phyloP scores from a whole-genome alignment of 306 rosid species.

The Vicia faba region DNA sequence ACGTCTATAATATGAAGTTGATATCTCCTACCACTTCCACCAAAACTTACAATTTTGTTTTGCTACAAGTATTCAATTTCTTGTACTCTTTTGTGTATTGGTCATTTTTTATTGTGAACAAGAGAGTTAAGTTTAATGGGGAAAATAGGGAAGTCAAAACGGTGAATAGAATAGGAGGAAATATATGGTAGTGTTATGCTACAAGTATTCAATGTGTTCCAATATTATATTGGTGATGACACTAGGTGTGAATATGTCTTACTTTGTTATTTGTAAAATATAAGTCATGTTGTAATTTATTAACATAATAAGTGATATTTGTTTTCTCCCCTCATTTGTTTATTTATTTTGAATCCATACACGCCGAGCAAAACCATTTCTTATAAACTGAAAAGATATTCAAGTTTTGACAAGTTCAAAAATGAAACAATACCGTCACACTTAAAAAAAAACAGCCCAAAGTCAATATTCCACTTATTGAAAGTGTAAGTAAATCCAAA shows the following conservation, averaged over 20 bases:
- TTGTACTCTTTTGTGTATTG: background rate
- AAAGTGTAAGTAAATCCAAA: too few species aligned
- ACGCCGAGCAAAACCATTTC: too few species aligned
- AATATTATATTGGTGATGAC: background rate
- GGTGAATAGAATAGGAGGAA: constrained; percentile 6
- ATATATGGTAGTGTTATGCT: background rate
- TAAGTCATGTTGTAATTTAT: background rate
- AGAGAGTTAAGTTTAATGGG: background rate
- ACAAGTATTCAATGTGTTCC: background rate
- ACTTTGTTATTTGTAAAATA: background rate
- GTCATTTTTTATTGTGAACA: background rate
- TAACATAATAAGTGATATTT: too few species aligned
- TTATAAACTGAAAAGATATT: too few species aligned
- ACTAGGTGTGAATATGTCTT: background rate
- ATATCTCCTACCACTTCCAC: constrained; percentile 19
- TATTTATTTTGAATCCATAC: too few species aligned
- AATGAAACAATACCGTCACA: too few species aligned
- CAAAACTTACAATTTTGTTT: background rate
- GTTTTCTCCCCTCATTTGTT: too few species aligned
- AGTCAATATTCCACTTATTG: too few species aligned
- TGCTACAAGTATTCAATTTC: background rate
- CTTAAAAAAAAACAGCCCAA: too few species aligned
- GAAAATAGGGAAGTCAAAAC: background rate
- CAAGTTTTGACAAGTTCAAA: too few species aligned
- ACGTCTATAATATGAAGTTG: background rate